Evolutionary conservation across 129 eudicot species (phyloP).

Genomic region (Kitagawia praeruptora): DNA sequence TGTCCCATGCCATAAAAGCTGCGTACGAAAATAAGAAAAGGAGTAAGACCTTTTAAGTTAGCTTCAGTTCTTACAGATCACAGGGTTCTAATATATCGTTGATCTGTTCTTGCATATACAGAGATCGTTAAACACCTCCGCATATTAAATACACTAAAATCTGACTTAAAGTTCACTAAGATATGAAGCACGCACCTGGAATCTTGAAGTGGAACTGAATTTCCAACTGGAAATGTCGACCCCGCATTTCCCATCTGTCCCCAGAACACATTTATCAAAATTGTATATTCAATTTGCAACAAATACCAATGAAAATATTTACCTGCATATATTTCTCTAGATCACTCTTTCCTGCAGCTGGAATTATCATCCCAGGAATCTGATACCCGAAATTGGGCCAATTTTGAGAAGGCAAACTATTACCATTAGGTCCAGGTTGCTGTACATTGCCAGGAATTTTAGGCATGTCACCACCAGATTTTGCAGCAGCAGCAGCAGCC

Average conservation of each 20-base stretch:
- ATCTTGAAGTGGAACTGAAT: conserved; percentile 45
- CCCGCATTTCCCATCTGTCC: conserved; percentile 65
- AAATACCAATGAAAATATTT: conserved; percentile 7
- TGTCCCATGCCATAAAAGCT: conserved; percentile 52
- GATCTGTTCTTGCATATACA: not conserved
- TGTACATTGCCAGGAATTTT: conserved; percentile 47
- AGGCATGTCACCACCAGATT: conserved; percentile 53
- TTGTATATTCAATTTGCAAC: not conserved
- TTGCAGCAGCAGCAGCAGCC: conserved; percentile 96
- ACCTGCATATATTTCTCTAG: conserved; percentile 68
- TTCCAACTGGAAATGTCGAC: conserved; percentile 41
- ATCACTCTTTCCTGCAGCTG: conserved; percentile 52
- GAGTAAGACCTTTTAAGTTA: not conserved
- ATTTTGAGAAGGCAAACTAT: conserved; percentile 44
- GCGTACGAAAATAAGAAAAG: conserved; percentile 10
- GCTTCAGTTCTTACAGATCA: not conserved
- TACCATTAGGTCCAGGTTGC: conserved; percentile 43
- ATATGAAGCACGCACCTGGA: conserved; percentile 42
- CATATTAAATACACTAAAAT: not conserved
- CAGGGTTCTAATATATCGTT: not conserved
- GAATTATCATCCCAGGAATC: conserved; percentile 60
- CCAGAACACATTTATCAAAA: conserved; percentile 13
- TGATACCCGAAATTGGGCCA: conserved; percentile 75
- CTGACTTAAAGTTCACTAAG: not conserved
- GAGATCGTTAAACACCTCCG: not conserved